Base-by-base conservation (phyloP, 1,284 basidiomycete species). In the Sporisorium exsertum region DNA sequence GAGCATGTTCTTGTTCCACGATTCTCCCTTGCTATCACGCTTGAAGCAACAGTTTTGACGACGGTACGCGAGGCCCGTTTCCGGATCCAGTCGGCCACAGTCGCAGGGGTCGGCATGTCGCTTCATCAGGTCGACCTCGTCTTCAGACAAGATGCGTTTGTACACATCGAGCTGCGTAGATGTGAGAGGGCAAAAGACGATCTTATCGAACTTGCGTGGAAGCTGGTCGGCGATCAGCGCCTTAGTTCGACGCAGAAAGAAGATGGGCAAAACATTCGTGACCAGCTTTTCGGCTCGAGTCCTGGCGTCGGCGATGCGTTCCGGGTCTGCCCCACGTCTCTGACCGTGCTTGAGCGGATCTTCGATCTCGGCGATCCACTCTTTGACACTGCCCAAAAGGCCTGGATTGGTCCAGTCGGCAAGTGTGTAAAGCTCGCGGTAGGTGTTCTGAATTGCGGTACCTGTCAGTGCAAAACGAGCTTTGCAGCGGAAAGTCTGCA, bases 111-210 rank as follows among this genome's bases (percentile, higher is more conserved):
- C 89, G 64, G 92, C 90, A 80, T 91, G 90, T 27, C 87, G 87
- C 35, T 92, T 85, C 67, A 94, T 87, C 60, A 91, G 89, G 74
- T 91, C 89, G 12, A 94, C 89, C 13, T 89, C 87, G 1, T 88
- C 87, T 77, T 89, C 89, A 12, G 86, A 85, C 22, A 94, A 86
- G 22, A 95, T 88, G 3, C 89, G 88, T 74, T 90, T 91, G 86
- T 95, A 95, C 0, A 90, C 91, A 13, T 85, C 81, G 22, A 90
- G 88, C 84, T 95, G 94, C 40, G 87, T 88, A 0, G 86, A 66
- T 0, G 92, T 92, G 51, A 95, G 86, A 18, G 93, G 93, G 81
- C 94, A 95, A 81, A 95, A 94, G 7, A 94, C 92, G n/a, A 95
- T 91, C 80, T 93, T 88, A 78, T 95, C 94, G 0, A 88, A 89